Evolutionary conservation across 441 rosid species (phyloP), one percentile per base, ranked within the genome.

Genomic region (Macaranga tanarius): DNA sequence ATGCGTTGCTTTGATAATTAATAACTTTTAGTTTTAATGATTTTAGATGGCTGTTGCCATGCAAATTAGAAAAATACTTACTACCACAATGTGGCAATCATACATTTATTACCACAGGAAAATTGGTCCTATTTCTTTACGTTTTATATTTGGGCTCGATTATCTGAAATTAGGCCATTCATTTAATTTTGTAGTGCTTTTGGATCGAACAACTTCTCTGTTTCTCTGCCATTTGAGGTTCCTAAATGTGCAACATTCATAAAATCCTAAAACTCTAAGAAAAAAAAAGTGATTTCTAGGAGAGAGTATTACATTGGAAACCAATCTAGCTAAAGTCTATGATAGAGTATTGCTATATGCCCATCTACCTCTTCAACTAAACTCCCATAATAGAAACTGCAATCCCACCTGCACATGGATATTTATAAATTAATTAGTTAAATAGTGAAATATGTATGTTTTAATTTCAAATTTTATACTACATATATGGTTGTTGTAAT

Each of bases 341-440:
- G 99, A 85, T 96, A 94, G 68, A 96, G 89, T 79, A 96, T 77
- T 75, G 98, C 98, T 19, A 98, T 96, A 79, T 96, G 99, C 66
- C 99, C 98, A 89, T 93, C 99, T 20, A 93, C 99, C 86, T 96
- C 98, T 87, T 96, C 99, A 77, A 96, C 99, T 80, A 96, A 85
- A 78, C 97, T 91, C 73, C 99, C 98, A 81, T 84, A 71, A 47
- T 90, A 96, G 79, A 96, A 96, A 80, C 97, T 96, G 84, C 96
- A 88, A 83, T 96, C 99, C 99, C 99, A 96, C 86, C 99, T 96
- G 90, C 82, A 82, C 71, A 77, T 79, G 54, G 62, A 52, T n/a
- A n/a, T n/a, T n/a, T n/a, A n/a, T n/a, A n/a, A n/a, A n/a, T n/a
- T n/a, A n/a, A n/a, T n/a, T n/a, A n/a, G n/a, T n/a, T n/a, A n/a